Evolutionary conservation across 805 yeast species (phyloP).

Genomic region (Pichia cephalocereana): DNA sequence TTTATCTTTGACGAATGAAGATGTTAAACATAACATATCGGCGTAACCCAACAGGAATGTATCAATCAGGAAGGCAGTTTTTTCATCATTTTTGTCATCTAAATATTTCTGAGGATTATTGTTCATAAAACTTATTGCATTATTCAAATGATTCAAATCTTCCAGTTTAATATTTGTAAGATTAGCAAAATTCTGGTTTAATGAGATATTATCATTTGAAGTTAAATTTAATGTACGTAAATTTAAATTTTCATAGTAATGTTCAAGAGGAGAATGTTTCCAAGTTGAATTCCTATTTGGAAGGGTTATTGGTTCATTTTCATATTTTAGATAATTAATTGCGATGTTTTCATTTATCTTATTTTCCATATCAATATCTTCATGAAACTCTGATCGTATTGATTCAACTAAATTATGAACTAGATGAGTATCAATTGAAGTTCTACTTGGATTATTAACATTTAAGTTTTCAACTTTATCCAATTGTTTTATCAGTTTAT

Average conservation of each 20-base stretch:
- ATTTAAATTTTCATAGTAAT: not conserved
- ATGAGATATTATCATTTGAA: not conserved
- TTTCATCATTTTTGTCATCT: conserved; percentile 17
- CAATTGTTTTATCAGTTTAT: conserved; percentile 1
- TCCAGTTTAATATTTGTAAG: not conserved
- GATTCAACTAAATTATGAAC: not conserved
- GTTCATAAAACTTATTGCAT: not conserved
- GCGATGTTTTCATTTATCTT: not conserved
- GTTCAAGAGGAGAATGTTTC: conserved; percentile 5
- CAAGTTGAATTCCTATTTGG: conserved; percentile 6
- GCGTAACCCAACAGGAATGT: conserved; percentile 62
- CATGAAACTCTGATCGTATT: not conserved
- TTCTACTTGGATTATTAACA: not conserved
- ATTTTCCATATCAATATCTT: not conserved
- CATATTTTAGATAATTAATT: not conserved
- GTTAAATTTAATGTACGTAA: not conserved
- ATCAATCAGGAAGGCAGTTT: conserved; percentile 30
- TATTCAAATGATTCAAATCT: not conserved
- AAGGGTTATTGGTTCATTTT: conserved; percentile 5
- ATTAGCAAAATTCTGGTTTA: not conserved
- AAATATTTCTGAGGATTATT: conserved; percentile 12
- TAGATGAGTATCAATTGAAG: not conserved
- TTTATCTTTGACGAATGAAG: conserved; percentile 70
- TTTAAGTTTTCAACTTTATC: not conserved
- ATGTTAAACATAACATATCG: conserved; percentile 63